Base-by-base conservation (phyloP, 441 rosid genomes). In the Gossypium aridum region DNA sequence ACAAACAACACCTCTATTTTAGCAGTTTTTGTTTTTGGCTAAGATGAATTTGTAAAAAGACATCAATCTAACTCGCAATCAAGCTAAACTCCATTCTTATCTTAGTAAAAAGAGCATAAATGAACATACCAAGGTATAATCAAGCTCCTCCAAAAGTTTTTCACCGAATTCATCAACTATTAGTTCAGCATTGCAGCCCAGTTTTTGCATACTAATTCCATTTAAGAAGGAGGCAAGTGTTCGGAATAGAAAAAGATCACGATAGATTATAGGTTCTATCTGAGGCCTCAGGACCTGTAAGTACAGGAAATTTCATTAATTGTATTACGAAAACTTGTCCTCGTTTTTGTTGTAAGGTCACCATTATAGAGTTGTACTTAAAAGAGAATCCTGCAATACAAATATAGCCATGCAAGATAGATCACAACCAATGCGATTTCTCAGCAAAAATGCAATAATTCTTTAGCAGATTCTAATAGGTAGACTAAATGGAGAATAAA, bases 101-200 rank as follows among this genome's bases (percentile, higher is more conserved):
- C 31, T 39, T 57, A 1, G 22, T 8, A 28, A 69, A 69, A 69
- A 26, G 61, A 71, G 39, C 13, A 22, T 23, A 34, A 63, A 63
- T 69, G 74, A 80, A 65, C 75, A 49, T 94, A 94, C 97, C 97
- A 91, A 82, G 75, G 97, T 94, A 84, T 92, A 94, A 82, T 91
- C 99, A 73, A 94, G 94, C 90, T 94, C 99, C 87, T 94, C 99
- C 90, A 92, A 79, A 75, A 94, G 94, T 78, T 94, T 94, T 78
- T 94, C 97, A 74, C 98, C 98, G 83, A 92, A 94, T 84, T 91
- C 99, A 85, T 94, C 97, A 72, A 94, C 99, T 76, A 94, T 89
- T 72, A 94, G 88, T 85, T 92, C 99, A 55, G 97, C 90, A 77
- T 94, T 94, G 87, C 97, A 94, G 66, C 99, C 99, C 80, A 94